These are phyloP conservation scores for Hyaloscypha bicolor DNA, from an alignment of 495 filamentous ascomycete genomes.

Conservation along the genomic window DNA sequence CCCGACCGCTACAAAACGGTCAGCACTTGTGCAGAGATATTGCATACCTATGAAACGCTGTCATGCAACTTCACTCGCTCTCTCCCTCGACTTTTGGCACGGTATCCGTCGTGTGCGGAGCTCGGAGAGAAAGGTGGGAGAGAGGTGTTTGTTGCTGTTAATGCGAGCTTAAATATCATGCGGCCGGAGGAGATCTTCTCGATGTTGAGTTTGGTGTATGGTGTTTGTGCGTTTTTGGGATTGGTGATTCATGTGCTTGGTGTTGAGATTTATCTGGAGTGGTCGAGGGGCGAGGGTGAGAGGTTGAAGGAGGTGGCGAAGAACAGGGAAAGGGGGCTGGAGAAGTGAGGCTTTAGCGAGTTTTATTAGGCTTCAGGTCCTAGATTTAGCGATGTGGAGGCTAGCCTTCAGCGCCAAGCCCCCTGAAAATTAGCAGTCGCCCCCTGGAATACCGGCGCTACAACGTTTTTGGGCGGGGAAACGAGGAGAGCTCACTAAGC, in stretches of 20 bases:
- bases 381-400: too few relatives aligned
- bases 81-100: not conserved
- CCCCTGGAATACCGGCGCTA: too few relatives aligned
- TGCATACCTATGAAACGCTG: not conserved
- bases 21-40: not conserved
- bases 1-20: not conserved
- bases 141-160: slow-evolving; percentile 7
- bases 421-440: too few relatives aligned
- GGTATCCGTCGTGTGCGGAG: not conserved
- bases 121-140: not conserved
- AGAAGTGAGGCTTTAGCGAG: not conserved
- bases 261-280: slow-evolving; percentile 7
- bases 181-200: slow-evolving; percentile 13
- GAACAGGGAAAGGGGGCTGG: not conserved
- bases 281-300: slow-evolving; percentile 1
- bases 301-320: slow-evolving; percentile 4
- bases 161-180: slow-evolving; percentile 3
- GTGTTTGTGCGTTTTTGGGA: not conserved
- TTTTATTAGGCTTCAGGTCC: too few relatives aligned
- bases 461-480: too few relatives aligned
- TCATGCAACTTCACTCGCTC: not conserved
- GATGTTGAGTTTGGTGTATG: slow-evolving; percentile 7
- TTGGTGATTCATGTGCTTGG: slow-evolving; percentile 6
- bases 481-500: too few relatives aligned
- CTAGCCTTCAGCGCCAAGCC: not conserved